Base-by-base conservation (phyloP, 2,329 filamentous ascomycete species). In the Aureobasidium vineae region DNA sequence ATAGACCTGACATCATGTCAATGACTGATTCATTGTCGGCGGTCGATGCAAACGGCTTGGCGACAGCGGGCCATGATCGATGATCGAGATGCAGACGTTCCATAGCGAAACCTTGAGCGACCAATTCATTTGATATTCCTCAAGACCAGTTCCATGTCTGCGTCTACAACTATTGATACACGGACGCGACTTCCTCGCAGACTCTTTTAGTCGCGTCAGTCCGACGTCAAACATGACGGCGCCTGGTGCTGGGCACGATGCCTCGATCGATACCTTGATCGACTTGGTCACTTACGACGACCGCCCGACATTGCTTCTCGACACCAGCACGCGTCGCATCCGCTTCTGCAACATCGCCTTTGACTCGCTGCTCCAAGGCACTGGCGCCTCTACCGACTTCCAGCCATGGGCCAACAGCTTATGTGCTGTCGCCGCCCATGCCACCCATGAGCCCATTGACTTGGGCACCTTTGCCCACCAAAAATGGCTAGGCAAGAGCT, bases 211-310 rank as follows among this genome's bases (percentile, higher is more conserved):
- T n/a, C 28, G 49, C 28, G 49, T 19, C 49, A 33, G 28, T 26
- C 33, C 23, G 45, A 28, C 49, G 49, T 1, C 49, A 15, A 43
- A 16, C 38, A 59, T 59, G 54, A 10, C 54, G 16, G 26, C n/a
- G 21, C 54, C 15, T 23, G n/a, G n/a, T n/a, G n/a, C n/a, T n/a
- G 38, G 8, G 2, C 38, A 31, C 6, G 54, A 31, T 3, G 23
- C 23, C 54, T 21, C 26, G 3, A 10, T 45, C 23, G 56, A 66
- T 36, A 33, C 47, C 3, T 31, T 66, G 23, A 47, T 66, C 43
- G 64, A 66, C 33, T 45, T 66, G 36, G 33, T 53, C 19, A 5
- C n/a, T 11, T 38, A 66, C 64, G 64, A 66, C 28, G 53, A 60
- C 40, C 64, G 64, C 1, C 64, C 64, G 19, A 66, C 64, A 8